Conservation (phyloP, 2,329 filamentous ascomycete genomes). For the Trichoderma oligosporum region DNA sequence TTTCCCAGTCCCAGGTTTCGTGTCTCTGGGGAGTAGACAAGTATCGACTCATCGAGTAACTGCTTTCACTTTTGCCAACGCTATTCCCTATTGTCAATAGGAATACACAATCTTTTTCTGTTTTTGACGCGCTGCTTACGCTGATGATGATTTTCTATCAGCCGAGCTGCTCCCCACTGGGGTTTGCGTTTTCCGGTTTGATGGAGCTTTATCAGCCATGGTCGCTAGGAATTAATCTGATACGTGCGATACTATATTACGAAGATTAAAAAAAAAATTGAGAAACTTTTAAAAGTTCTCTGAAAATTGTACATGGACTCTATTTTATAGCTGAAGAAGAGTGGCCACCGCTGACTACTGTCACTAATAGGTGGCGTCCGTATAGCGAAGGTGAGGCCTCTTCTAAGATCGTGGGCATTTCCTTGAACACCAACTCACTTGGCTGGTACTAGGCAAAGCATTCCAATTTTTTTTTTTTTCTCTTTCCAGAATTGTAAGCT, state of each 20-base stretch:
- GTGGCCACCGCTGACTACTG: no score
- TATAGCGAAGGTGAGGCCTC: not conserved
- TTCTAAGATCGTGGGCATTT: not conserved
- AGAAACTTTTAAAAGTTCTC: no score
- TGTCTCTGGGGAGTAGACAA: not conserved
- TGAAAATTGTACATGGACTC: not conserved
- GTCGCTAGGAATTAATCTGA: not conserved
- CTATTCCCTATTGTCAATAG: not conserved
- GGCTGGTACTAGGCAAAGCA: not conserved
- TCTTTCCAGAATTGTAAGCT: not conserved
- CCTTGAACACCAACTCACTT: not conserved
- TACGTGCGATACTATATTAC: not conserved
- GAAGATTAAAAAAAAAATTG: no score
- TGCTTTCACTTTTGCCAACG: not conserved
- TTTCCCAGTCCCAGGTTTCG: constrained; percentile 10
- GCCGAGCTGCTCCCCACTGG: not conserved
- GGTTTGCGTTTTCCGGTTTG: not conserved
- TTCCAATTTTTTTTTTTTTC: not conserved
- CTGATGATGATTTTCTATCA: not conserved
- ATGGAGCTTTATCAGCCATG: not conserved
- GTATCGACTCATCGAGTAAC: not conserved
- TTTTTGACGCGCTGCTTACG: not conserved
- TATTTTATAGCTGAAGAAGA: not conserved
- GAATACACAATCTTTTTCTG: accelerated
- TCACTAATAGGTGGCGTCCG: no score